Evolutionary conservation across 1,139 yeast species (phyloP), one percentile per base, ranked within the genome.

Genomic region (Casaregolazyma lundiana): DNA sequence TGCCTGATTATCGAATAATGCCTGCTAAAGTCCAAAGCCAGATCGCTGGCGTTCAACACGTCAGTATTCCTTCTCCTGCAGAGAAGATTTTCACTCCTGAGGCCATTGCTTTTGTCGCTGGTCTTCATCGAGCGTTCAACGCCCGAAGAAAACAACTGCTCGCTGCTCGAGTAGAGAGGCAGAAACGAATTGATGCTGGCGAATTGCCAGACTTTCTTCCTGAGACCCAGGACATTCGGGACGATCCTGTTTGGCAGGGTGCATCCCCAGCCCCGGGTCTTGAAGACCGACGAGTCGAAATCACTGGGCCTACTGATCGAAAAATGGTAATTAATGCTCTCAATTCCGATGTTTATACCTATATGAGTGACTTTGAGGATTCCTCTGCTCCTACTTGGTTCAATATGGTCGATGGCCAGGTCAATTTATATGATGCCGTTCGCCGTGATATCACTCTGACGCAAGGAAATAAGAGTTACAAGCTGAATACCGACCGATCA

Each of bases 341-440:
- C 63, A 89, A 89, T 71, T 81, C 96, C 3, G 78, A 79, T 49
- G 96, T 89, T 40, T 88, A 85, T 63, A 87, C 96, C 43, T 89
- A 89, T 68, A 89, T 89, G 97, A 83, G 94, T 40, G 97, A 89
- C 70, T 86, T 89, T 59, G 97, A 89, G 69, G 97, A 89, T 70
- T 87, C 96, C 26, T 81, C 89, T 59, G 83, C 97, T 29, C 98
- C 98, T 57, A 90, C 97, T 30, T 92, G 97, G 97, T 70, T 70
- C 57, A 89, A 88, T 69, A 77, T 87, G 74, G 80, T 86, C 52
- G 74, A 78, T 57, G 98, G 97, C 49, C 98, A 92, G 71, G 88
- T 85, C 56, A 90, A 92, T 69, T 73, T 92, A 61, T 89, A 80
- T 69, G 97, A 92, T 64, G 97, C 89, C 21, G 70, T 78, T 81